phyloP scores from a whole-genome alignment of 2,329 filamentous ascomycete species.

The Acrocalymma vagum region DNA sequence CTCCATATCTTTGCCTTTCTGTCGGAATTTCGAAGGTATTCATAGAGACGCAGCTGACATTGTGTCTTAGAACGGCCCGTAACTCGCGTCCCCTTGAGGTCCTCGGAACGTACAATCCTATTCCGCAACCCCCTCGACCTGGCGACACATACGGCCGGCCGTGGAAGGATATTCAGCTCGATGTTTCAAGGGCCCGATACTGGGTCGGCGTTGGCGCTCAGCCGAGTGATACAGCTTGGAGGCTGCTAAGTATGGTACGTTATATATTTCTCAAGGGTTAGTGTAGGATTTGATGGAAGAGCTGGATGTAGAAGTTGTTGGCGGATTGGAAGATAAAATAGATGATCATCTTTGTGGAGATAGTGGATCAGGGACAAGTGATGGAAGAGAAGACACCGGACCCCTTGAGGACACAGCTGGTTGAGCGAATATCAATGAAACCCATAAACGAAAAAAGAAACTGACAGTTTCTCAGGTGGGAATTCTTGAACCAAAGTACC shows the following conservation, averaged over 20 bases:
- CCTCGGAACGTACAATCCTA: conserved; percentile 72
- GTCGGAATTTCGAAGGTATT: too few species aligned
- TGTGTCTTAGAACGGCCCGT: conserved; percentile 74
- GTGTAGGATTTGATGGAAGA: not conserved
- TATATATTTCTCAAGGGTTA: not conserved
- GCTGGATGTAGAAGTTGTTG: too few species aligned
- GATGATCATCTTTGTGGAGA: not conserved
- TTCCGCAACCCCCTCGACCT: conserved; percentile 62
- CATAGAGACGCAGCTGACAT: not conserved
- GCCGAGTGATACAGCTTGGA: conserved; percentile 89
- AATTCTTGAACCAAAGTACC: conserved; percentile 47
- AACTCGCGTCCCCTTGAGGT: conserved; percentile 93
- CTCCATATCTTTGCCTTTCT: too few species aligned
- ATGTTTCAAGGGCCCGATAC: conserved; percentile 83
- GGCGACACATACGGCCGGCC: conserved; percentile 65
- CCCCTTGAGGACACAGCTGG: not conserved
- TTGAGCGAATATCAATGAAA: not conserved
- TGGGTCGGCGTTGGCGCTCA: conserved; percentile 98
- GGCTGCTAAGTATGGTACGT: conserved; percentile 77
- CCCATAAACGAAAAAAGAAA: too few species aligned
- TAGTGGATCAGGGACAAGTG: conserved; percentile 1
- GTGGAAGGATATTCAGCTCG: conserved; percentile 92
- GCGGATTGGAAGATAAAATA: too few species aligned
- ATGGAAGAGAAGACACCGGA: conserved; percentile 6
- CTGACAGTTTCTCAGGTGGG: conserved; percentile 35